Evolutionary conservation across 1,284 basidiomycete genomes (phyloP).

Genomic region (Irpex lacteus): DNA sequence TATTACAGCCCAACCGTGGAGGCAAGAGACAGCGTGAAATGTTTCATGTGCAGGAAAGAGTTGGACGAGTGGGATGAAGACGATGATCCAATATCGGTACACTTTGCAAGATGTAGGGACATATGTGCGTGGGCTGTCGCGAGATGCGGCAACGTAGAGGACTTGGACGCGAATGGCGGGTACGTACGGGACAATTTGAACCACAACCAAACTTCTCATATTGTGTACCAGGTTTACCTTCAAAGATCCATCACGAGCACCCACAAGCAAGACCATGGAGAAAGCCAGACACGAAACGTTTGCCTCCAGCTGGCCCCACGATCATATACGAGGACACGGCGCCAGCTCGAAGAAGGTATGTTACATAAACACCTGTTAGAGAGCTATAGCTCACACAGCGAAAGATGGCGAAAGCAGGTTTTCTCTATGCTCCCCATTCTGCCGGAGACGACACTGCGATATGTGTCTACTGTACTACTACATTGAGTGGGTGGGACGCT

Average conservation of each 20-base stretch:
- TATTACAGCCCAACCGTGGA: slow-evolving; percentile 65
- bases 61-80: slow-evolving; percentile 76
- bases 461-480: slow-evolving; percentile 75
- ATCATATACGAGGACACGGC: slow-evolving; percentile 57
- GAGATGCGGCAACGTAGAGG: slow-evolving; percentile 61
- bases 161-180: slow-evolving; percentile 55
- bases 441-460: slow-evolving; percentile 70
- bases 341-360: slow-evolving; percentile 69
- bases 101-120: slow-evolving; percentile 59
- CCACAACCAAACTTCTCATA: neutral
- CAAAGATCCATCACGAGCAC: slow-evolving; percentile 57
- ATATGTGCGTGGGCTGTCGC: slow-evolving; percentile 77
- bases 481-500: slow-evolving; percentile 77
- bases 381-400: neutral
- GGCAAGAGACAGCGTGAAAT: slow-evolving; percentile 67
- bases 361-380: slow-evolving; percentile 5
- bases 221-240: slow-evolving; percentile 28
- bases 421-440: slow-evolving; percentile 67
- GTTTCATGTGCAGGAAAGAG: slow-evolving; percentile 74
- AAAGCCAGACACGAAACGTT: slow-evolving; percentile 71
- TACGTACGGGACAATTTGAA: slow-evolving; percentile 29
- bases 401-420: slow-evolving; percentile 83
- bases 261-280: slow-evolving; percentile 65
- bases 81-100: slow-evolving; percentile 81
- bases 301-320: slow-evolving; percentile 66